Conservation (phyloP, 208 protist species). For the Crithidia mellificae region DNA sequence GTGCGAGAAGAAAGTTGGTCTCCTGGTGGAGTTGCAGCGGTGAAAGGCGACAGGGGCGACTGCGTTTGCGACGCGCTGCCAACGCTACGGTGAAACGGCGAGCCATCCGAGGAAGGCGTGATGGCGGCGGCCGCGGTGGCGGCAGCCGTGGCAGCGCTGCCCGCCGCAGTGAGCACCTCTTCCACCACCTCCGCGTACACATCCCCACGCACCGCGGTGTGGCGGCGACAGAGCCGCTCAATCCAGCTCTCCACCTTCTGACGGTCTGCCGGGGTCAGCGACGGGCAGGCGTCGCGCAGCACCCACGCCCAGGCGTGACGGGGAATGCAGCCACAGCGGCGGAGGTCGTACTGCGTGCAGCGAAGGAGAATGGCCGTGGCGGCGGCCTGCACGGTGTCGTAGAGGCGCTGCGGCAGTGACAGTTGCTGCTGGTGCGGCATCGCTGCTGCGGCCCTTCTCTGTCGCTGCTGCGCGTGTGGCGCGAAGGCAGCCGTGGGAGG, state of each 20-base stretch:
- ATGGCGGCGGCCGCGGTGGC: neutral
- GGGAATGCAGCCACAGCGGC: slow-evolving; percentile 1
- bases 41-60: neutral
- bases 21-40: neutral
- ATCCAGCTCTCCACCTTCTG: slow-evolving; percentile 4
- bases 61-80: neutral
- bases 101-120: neutral
- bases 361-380: neutral
- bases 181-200: slow-evolving; percentile 13
- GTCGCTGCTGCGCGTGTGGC: neutral
- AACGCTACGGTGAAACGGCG: neutral
- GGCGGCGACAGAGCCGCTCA: neutral
- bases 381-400: slow-evolving; percentile 6
- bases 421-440: neutral
- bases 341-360: slow-evolving; percentile 9
- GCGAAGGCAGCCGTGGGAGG: neutral
- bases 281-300: slow-evolving; percentile 9
- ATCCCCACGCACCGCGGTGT: neutral
- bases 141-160: neutral
- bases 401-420: neutral
- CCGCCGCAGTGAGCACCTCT: neutral
- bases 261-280: neutral
- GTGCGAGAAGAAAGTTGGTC: neutral
- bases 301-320: slow-evolving; percentile 2
- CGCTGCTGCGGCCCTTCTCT: too few species aligned